Percentiles rank a stretch among this genome's conserved stretches.
Conservation (phyloP, 2,329 filamentous ascomycete genomes). For the Thelonectria rubi region DNA sequence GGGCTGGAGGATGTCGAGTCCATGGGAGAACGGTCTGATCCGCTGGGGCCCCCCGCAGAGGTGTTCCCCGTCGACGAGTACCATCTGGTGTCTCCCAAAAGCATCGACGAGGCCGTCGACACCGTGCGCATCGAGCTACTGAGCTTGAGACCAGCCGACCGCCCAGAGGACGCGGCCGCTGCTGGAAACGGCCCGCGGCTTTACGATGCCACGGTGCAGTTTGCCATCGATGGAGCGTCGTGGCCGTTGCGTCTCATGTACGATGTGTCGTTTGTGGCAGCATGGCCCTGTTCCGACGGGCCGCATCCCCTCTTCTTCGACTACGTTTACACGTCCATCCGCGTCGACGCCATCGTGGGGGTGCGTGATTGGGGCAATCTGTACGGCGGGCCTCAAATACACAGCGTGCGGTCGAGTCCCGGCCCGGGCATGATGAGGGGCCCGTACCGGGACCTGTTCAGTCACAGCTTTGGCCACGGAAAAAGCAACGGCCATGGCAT, state of each 20-base stretch:
- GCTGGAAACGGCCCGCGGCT: slow-evolving; percentile 51
- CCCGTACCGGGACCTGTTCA: slow-evolving; percentile 40
- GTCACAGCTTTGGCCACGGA: slow-evolving; percentile 36
- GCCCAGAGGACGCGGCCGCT: slow-evolving; percentile 33
- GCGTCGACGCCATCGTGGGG: slow-evolving; percentile 71
- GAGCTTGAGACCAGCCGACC: slow-evolving; percentile 61
- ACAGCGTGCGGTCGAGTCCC: slow-evolving; percentile 49
- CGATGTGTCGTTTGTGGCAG: slow-evolving; percentile 72
- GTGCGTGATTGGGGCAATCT: slow-evolving; percentile 71
- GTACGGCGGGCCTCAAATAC: slow-evolving; percentile 44
- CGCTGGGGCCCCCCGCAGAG: slow-evolving; percentile 70
- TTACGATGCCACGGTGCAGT: slow-evolving; percentile 70
- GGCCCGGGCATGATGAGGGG: slow-evolving; percentile 43
- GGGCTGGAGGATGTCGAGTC: slow-evolving; percentile 67
- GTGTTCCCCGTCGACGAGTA: slow-evolving; percentile 75
- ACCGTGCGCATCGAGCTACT: slow-evolving; percentile 76
- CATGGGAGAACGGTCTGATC: slow-evolving; percentile 74
- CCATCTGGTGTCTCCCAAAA: slow-evolving; percentile 63
- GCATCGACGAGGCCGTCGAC: slow-evolving; percentile 68
- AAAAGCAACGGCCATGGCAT: slow-evolving; percentile 26
- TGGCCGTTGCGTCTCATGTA: slow-evolving; percentile 71
- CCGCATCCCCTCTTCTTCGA: slow-evolving; percentile 78
- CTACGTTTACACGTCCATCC: slow-evolving; percentile 68
- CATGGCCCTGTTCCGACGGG: slow-evolving; percentile 70
- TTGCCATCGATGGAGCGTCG: slow-evolving; percentile 69